phyloP scores from a whole-genome alignment of 352 stramenopile species.

The Halophytophthora polymorphica region DNA sequence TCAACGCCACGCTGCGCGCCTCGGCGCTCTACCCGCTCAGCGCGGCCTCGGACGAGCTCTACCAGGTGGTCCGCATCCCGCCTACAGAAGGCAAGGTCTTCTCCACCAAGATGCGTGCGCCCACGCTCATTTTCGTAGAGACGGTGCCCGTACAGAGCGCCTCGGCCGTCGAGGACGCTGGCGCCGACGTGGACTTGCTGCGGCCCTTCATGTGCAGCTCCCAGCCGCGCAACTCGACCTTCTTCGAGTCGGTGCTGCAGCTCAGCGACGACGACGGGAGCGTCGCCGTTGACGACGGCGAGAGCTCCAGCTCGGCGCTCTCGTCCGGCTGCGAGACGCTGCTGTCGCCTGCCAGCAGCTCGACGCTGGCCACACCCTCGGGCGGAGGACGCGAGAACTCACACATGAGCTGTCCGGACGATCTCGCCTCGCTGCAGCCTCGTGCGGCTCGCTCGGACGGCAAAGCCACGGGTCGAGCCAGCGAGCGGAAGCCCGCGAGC shows the following conservation, averaged over 20 bases:
- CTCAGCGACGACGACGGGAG: no score
- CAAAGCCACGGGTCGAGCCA: no score
- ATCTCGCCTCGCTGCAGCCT: constrained; percentile 8
- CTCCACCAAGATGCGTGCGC: constrained; percentile 81
- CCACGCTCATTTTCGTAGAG: constrained; percentile 76
- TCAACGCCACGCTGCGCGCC: constrained; percentile 53
- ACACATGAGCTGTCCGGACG: constrained; percentile 8
- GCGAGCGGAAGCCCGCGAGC: constrained; percentile 1
- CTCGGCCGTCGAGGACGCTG: constrained; percentile 22
- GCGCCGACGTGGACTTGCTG: constrained; percentile 32
- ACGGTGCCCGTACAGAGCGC: constrained; percentile 54
- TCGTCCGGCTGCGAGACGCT: constrained; percentile 24
- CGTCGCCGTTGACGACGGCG: no score
- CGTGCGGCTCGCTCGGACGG: constrained; percentile 1
- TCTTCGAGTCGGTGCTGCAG: constrained; percentile 49
- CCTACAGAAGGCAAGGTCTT: constrained; percentile 80
- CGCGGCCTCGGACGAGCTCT: constrained; percentile 65
- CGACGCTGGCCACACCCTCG: constrained; percentile 24
- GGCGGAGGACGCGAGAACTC: constrained; percentile 1
- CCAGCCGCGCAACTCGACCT: constrained; percentile 50
- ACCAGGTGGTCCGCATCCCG: constrained; percentile 69
- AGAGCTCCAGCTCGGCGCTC: constrained; percentile 31
- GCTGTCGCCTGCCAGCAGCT: constrained; percentile 22
- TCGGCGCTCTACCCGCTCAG: constrained; percentile 75
- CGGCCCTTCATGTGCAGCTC: constrained; percentile 56